Evolutionary conservation across 345 rosid species (phyloP), one percentile per base, ranked within the genome.

Genomic region (Balakata baccata): DNA sequence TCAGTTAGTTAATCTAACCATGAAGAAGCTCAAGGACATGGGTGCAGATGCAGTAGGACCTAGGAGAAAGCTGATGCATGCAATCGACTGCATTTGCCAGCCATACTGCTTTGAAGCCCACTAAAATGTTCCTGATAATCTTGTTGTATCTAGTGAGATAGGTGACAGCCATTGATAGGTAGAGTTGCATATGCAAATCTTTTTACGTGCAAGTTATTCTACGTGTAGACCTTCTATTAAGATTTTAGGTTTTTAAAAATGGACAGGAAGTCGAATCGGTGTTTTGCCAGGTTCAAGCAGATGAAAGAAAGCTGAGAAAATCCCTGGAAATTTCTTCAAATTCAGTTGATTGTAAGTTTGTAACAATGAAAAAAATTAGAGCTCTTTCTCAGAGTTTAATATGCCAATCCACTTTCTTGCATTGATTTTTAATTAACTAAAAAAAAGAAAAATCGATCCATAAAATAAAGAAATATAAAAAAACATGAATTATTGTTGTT

Each of bases 1-100:
- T 82, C 93, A 89, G 80, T 71, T 95, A 83, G 94, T 89, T 74
- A 89, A 84, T 79, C 74, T 95, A 72, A 91, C 89, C 53, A 95
- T 92, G 99, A 84, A 89, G 85, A 92, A 95, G 86, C 94, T 95
- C 13, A 95, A 92, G 80, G 92, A 92, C 47, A 95, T 95, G 99
- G 99, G 99, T 70, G 94, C 90, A 17, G 78, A 84, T 72, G 97
- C 97, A 2, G 97, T 95, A 18, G 98, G 98, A 6, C 98, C 98
- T 0, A 87, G 98, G 80, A 88, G 99, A 80, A 95, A 95, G 82
- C 80, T 95, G 80, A 88, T 95, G 83, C 99, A 95, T 67, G 98
- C 97, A 4, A 91, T 92, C n/a, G 86, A 85, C 59, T 92, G 97
- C 18, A 87, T 91, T 34, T 92, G 96, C 63, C 89, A 87, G 70